A percentile compares a stretch with the other conserved stretches of the same genome.
These are phyloP conservation scores for Arctostaphylos glauca DNA, from an alignment of 148 eudicot species.

Conservation along the genomic window DNA sequence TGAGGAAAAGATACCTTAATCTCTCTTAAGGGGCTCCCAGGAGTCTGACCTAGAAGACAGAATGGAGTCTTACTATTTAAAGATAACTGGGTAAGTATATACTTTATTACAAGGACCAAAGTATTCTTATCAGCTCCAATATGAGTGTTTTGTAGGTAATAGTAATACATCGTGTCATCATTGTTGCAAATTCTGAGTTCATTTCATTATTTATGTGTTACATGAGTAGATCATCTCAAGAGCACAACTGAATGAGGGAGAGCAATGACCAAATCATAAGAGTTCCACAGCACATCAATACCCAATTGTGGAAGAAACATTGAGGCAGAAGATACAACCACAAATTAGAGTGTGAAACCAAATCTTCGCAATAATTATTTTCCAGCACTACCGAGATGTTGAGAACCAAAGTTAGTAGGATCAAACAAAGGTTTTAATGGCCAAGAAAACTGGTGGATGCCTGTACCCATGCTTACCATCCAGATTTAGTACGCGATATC, in stretches of 20 bases:
- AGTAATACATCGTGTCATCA: neutral
- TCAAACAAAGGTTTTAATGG: neutral
- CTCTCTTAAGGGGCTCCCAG: neutral
- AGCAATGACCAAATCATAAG: neutral
- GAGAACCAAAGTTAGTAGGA: neutral
- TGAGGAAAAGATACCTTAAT: neutral
- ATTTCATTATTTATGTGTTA: neutral
- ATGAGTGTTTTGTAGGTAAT: neutral
- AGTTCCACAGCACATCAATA: neutral
- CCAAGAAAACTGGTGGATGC: neutral
- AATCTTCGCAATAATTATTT: neutral
- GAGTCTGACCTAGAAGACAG: neutral
- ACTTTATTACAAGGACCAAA: neutral
- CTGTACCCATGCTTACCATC: neutral
- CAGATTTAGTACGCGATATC: neutral
- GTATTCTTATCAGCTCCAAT: neutral
- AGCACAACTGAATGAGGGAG: neutral
- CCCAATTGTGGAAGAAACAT: neutral
- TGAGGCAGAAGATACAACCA: neutral
- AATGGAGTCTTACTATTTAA: neutral
- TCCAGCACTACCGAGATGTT: neutral
- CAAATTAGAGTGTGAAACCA: neutral
- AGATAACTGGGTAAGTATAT: neutral
- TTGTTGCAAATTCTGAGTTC: slow-evolving; percentile 1
- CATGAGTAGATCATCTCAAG: neutral